Percentiles rank a stretch among this genome's conserved stretches.
Evolutionary conservation across 345 rosid genomes (phyloP).

Genomic region (Passiflora organensis): DNA sequence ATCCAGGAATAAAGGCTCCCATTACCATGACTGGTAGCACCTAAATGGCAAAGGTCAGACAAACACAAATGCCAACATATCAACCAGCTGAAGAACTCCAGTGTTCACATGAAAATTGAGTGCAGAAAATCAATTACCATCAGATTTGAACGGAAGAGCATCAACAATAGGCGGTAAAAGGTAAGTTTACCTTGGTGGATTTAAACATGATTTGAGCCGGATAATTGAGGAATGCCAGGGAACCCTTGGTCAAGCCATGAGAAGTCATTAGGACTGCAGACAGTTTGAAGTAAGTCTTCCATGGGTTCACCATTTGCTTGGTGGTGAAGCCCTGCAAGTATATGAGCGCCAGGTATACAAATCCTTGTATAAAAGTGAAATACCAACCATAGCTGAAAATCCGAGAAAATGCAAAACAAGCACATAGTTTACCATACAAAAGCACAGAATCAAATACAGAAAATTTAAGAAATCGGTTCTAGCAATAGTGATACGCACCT

Average conservation of each 20-base stretch:
- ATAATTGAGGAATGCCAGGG: constrained; percentile 91
- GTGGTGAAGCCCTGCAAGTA: constrained; percentile 89
- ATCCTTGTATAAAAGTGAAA: constrained; percentile 96
- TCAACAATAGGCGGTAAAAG: background rate
- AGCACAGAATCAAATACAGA: too few relatives aligned
- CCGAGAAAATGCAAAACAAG: background rate
- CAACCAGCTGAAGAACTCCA: background rate
- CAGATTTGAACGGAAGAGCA: background rate
- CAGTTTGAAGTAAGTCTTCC: constrained; percentile 90
- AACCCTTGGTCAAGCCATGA: constrained; percentile 92
- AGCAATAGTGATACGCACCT: too few relatives aligned
- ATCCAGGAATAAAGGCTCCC: constrained; percentile 94
- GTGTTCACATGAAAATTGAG: background rate
- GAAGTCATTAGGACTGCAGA: constrained; percentile 99
- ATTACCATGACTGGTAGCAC: constrained; percentile 94
- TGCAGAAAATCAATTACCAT: background rate
- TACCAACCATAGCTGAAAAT: constrained; percentile 94
- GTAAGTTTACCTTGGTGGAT: constrained; percentile 77
- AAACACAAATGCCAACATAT: background rate
- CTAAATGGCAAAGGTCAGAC: constrained; percentile 31
- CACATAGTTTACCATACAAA: too few relatives aligned
- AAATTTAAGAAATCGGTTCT: too few relatives aligned
- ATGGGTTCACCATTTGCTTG: constrained; percentile 89
- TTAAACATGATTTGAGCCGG: constrained; percentile 95
- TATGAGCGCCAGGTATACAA: constrained; percentile 77